These are phyloP conservation scores for Exophiala mesophila DNA, from an alignment of 2,329 filamentous ascomycete genomes.

Conservation along the genomic window DNA sequence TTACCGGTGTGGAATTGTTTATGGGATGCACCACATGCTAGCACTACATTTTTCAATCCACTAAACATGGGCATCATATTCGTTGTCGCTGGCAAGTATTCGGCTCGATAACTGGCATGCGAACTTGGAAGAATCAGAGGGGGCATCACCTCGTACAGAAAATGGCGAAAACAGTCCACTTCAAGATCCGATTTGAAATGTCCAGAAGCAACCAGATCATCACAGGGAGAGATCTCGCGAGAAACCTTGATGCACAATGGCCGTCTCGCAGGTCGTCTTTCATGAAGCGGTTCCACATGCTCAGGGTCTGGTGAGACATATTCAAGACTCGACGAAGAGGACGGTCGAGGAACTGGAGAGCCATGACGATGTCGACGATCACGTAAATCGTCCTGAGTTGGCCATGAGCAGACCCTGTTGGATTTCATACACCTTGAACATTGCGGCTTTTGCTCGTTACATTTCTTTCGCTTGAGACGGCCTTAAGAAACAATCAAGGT, in stretches of 20 bases:
- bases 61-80: conserved; percentile 15
- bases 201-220: conserved; percentile 11
- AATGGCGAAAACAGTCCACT: conserved; percentile 15
- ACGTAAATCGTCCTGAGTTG: conserved; percentile 14
- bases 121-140: conserved; percentile 10
- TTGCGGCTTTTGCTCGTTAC: conserved; percentile 10
- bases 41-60: conserved; percentile 11
- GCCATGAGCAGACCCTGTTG: conserved; percentile 17
- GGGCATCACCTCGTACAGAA: conserved; percentile 11
- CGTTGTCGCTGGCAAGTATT: conserved; percentile 12
- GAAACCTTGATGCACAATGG: too few species aligned
- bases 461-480: conserved; percentile 15
- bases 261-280: too few species aligned
- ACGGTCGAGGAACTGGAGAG: conserved; percentile 9
- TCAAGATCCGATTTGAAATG: conserved; percentile 16
- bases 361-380: conserved; percentile 17
- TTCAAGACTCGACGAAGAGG: too few species aligned
- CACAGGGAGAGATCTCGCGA: conserved; percentile 10
- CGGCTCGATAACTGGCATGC: conserved; percentile 13
- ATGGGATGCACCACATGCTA: conserved; percentile 17
- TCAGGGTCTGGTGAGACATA: too few species aligned
- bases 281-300: too few species aligned
- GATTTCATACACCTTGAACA: conserved; percentile 20
- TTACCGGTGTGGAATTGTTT: conserved; percentile 9
- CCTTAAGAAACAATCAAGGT: conserved; percentile 5